These are phyloP conservation scores for Trichocladium antarcticum DNA, from an alignment of 495 filamentous ascomycete species.

Conservation along the genomic window DNA sequence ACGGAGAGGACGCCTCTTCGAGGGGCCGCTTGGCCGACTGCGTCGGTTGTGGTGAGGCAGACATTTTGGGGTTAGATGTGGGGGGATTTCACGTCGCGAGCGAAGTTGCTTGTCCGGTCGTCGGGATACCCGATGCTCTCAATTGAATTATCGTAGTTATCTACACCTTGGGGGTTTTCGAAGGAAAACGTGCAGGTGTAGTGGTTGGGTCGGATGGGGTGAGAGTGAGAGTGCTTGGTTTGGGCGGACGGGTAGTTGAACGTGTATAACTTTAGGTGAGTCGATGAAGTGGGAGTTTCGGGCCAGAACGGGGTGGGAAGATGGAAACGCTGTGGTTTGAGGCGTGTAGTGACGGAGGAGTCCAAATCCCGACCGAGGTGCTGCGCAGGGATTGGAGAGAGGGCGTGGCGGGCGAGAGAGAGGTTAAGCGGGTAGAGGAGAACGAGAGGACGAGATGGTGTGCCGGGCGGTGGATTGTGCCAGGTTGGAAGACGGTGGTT, in stretches of 20 bases:
- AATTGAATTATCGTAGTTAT: constrained; percentile 45
- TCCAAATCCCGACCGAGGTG: constrained; percentile 14
- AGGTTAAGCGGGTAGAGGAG: constrained; percentile 2
- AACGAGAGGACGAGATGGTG: constrained; percentile 9
- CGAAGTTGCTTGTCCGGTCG: constrained; percentile 6
- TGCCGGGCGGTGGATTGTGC: constrained; percentile 7
- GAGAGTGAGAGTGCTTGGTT: constrained; percentile 10
- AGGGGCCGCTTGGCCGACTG: constrained; percentile 78
- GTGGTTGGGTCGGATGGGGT: constrained; percentile 27
- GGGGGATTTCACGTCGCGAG: constrained; percentile 22
- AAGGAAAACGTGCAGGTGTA: constrained; percentile 88
- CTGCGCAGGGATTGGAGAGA: constrained; percentile 9
- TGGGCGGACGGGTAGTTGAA: constrained; percentile 23
- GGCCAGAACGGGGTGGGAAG: constrained; percentile 10
- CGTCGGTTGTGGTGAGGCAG: constrained; percentile 43
- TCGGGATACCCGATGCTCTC: constrained; percentile 41
- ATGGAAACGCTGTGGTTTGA: constrained; percentile 15
- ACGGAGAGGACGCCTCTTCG: constrained; percentile 91
- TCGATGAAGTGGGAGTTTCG: constrained; percentile 19
- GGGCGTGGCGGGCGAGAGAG: constrained; percentile 6
- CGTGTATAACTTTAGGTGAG: constrained; percentile 11
- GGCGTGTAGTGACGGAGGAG: constrained; percentile 13
- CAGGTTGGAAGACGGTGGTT: constrained; percentile 5
- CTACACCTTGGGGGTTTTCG: constrained; percentile 72
- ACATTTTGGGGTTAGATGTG: constrained; percentile 38